Evolutionary conservation across 441 rosid genomes (phyloP).

Genomic region (Theobroma grandiflorum): DNA sequence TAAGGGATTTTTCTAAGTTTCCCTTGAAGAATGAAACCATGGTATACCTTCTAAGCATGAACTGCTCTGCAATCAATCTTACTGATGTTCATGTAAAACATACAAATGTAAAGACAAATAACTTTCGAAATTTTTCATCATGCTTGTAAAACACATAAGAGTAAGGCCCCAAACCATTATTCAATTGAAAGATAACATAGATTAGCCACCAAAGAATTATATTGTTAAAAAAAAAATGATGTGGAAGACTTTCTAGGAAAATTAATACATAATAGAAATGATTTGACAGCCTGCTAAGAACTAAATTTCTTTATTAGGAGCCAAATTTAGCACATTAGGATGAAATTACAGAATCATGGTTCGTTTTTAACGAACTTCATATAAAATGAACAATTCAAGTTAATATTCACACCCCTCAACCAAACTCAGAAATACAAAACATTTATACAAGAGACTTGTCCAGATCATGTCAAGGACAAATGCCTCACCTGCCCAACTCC

Average conservation of each 20-base stretch:
- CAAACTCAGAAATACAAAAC: background rate
- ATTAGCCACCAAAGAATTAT: background rate
- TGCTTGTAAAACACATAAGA: background rate
- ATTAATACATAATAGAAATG: background rate
- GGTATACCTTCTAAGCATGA: background rate
- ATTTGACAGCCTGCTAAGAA: background rate
- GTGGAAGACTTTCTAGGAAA: background rate
- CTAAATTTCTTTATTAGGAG: background rate
- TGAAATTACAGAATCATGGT: background rate
- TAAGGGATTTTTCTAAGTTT: background rate
- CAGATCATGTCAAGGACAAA: background rate
- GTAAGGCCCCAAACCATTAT: background rate
- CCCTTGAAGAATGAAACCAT: background rate
- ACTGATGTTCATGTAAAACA: background rate
- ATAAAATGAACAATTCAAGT: background rate
- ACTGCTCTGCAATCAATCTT: background rate
- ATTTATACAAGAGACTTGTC: background rate
- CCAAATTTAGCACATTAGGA: background rate
- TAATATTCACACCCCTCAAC: background rate
- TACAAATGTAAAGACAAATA: background rate
- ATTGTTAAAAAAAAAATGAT: background rate
- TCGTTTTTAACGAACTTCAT: background rate
- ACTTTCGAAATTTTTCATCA: background rate
- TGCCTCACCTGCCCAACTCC: slow-evolving; percentile 87
- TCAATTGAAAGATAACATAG: background rate